Percentiles rank a stretch among this genome's conserved stretches.
Conservation (phyloP, 73 alveolate species). For the Paramecium pentaurelia region DNA sequence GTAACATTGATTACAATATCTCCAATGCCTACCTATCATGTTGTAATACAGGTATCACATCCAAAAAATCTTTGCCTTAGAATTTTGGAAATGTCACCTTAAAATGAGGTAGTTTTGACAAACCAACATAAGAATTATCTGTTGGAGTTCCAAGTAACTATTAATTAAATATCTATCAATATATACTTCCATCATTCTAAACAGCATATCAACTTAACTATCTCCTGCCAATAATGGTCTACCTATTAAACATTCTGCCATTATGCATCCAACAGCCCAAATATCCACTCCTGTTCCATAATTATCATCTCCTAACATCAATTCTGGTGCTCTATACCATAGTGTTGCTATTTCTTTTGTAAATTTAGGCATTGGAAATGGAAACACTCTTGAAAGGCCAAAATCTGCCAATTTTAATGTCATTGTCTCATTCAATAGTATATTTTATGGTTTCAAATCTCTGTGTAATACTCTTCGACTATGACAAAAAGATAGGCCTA, state of each 20-base stretch:
- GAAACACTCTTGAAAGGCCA: conserved; percentile 78
- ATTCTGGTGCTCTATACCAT: conserved; percentile 97
- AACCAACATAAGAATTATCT: conserved; percentile 13
- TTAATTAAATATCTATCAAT: neutral
- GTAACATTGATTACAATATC: neutral
- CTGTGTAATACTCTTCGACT: conserved; percentile 90
- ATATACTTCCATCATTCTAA: conserved; percentile 66
- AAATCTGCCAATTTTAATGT: conserved; percentile 80
- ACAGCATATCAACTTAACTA: conserved; percentile 86
- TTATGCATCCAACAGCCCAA: conserved; percentile 94
- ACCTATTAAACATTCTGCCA: conserved; percentile 85
- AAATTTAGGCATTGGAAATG: conserved; percentile 71
- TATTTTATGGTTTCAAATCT: conserved; percentile 92
- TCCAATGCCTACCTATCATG: neutral
- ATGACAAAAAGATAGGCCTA: conserved; percentile 87
- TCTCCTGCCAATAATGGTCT: conserved; percentile 90
- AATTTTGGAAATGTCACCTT: conserved; percentile 28
- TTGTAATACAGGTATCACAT: neutral
- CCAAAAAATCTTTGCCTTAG: neutral
- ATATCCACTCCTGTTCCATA: conserved; percentile 93
- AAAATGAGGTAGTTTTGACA: conserved; percentile 3
- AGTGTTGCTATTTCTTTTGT: conserved; percentile 89
- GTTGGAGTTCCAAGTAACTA: conserved; percentile 38
- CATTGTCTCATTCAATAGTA: conserved; percentile 66
- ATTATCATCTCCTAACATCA: conserved; percentile 81